A percentile compares a stretch with the other conserved stretches of the same genome.
Evolutionary conservation across 2,329 filamentous ascomycete genomes (phyloP).

Genomic region (Truncatella angustata): DNA sequence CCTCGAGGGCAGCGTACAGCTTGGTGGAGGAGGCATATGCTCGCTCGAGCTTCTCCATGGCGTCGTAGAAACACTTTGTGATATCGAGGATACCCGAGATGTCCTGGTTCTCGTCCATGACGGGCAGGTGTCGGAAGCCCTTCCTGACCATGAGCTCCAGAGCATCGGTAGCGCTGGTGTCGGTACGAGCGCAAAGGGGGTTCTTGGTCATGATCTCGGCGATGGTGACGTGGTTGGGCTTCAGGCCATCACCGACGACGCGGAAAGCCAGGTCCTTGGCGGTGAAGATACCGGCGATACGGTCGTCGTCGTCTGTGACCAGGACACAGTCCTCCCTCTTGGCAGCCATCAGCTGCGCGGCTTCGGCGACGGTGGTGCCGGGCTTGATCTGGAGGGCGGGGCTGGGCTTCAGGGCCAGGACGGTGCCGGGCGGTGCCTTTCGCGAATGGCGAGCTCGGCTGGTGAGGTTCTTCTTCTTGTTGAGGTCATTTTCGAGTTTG

Average conservation of each 20-base stretch:
- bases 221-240: conserved; percentile 87
- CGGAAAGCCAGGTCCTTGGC: conserved; percentile 98
- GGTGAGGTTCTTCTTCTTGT: conserved; percentile 88
- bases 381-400: conserved; percentile 98
- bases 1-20: conserved; percentile 94
- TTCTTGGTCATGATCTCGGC: conserved; percentile 99
- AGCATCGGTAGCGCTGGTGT: conserved; percentile 96
- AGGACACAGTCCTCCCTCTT: conserved; percentile 98
- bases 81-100: conserved; percentile 98
- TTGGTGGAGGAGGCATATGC: conserved; percentile 98
- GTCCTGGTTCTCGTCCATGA: conserved; percentile 99
- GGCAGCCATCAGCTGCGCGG: conserved; percentile 96
- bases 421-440: conserved; percentile 93
- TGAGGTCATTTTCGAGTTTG: conserved; percentile 96
- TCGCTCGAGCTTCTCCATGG: conserved; percentile 98
- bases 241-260: conserved; percentile 86
- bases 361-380: conserved; percentile 87
- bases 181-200: conserved; percentile 92
- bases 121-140: conserved; percentile 93
- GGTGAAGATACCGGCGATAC: conserved; percentile 98
- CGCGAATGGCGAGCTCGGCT: conserved; percentile 78
- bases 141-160: conserved; percentile 97
- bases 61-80: conserved; percentile 99
- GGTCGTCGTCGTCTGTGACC: conserved; percentile 95
- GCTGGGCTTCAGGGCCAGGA: conserved; percentile 92